phyloP scores from a whole-genome alignment of 2,329 filamentous ascomycete genomes.

The Sporothrix brasiliensis region DNA sequence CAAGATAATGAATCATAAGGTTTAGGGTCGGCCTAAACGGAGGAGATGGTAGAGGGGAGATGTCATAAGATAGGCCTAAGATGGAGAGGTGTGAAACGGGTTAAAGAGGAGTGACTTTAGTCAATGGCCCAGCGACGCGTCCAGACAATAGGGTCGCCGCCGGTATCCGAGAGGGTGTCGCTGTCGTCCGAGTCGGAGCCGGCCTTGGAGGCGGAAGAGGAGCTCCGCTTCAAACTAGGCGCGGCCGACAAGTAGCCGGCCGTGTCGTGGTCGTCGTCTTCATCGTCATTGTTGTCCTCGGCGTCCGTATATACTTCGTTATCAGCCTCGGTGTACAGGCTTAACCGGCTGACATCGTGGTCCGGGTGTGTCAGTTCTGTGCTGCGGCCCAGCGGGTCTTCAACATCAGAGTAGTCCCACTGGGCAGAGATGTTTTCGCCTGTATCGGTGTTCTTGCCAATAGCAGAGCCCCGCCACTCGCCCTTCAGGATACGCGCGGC shows the following conservation, averaged over 20 bases:
- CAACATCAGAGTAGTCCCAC: constrained; percentile 64
- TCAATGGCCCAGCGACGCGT: constrained; percentile 35
- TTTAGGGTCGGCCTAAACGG: constrained; percentile 16
- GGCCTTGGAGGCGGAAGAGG: constrained; percentile 21
- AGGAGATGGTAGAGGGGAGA: background rate
- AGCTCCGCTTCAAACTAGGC: constrained; percentile 5
- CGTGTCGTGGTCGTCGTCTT: constrained; percentile 24
- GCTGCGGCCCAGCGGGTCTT: constrained; percentile 35
- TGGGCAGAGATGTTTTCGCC: constrained; percentile 60
- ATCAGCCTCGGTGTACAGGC: constrained; percentile 33
- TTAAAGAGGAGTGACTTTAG: constrained; percentile 9
- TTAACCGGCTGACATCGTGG: constrained; percentile 14
- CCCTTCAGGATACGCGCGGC: constrained; percentile 72
- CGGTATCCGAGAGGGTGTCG: constrained; percentile 33
- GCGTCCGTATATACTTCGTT: constrained; percentile 32
- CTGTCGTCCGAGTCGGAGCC: background rate
- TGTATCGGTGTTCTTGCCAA: constrained; percentile 54
- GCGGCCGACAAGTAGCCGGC: constrained; percentile 20
- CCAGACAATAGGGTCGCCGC: constrained; percentile 33
- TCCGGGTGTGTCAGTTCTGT: constrained; percentile 23
- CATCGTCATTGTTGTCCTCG: constrained; percentile 29
- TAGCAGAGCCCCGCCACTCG: constrained; percentile 63
- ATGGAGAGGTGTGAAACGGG: background rate
- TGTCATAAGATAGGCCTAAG: background rate
- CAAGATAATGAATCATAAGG: constrained; percentile 14